A percentile compares a stretch with the other conserved stretches of the same genome.
phyloP scores from a whole-genome alignment of 495 filamentous ascomycete species.

The Talaromyces nanjingensis region DNA sequence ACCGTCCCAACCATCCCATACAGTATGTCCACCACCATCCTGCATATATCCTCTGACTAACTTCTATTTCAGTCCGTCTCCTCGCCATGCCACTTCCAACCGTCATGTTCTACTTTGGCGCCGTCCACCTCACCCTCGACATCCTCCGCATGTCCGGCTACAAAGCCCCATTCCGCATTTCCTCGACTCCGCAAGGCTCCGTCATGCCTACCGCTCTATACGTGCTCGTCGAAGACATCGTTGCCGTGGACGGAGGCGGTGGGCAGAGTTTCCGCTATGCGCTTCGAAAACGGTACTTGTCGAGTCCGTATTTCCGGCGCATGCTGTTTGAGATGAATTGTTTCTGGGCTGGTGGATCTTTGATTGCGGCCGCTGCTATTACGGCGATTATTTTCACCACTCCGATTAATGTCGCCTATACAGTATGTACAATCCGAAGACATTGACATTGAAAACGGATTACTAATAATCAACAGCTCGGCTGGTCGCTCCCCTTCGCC shows the following conservation, averaged over 20 bases:
- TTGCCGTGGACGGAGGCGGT: slow-evolving; percentile 70
- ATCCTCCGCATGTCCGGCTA: slow-evolving; percentile 33
- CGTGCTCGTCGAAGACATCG: slow-evolving; percentile 72
- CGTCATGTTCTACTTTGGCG: slow-evolving; percentile 54
- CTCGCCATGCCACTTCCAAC: slow-evolving; percentile 54
- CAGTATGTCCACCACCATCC: slow-evolving; percentile 19
- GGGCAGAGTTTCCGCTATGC: slow-evolving; percentile 61
- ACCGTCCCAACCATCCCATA: slow-evolving; percentile 32
- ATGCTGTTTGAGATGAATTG: slow-evolving; percentile 68
- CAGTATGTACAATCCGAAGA: slow-evolving; percentile 38
- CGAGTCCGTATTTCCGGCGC: slow-evolving; percentile 60
- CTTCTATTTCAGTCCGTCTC: slow-evolving; percentile 42
- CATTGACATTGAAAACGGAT: not conserved
- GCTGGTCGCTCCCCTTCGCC: slow-evolving; percentile 64
- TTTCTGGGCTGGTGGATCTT: slow-evolving; percentile 64
- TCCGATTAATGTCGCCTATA: slow-evolving; percentile 59
- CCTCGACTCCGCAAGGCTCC: slow-evolving; percentile 61
- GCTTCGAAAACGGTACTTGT: slow-evolving; percentile 60
- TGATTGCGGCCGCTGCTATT: slow-evolving; percentile 48
- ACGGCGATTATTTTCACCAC: slow-evolving; percentile 58
- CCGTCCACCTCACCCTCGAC: slow-evolving; percentile 45
- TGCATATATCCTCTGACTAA: slow-evolving; percentile 15
- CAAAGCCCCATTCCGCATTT: slow-evolving; percentile 62
- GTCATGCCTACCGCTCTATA: slow-evolving; percentile 64
- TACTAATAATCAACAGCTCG: slow-evolving; percentile 22